phyloP scores from a whole-genome alignment of 805 yeast genomes.

The Nakazawaea anatomiae region DNA sequence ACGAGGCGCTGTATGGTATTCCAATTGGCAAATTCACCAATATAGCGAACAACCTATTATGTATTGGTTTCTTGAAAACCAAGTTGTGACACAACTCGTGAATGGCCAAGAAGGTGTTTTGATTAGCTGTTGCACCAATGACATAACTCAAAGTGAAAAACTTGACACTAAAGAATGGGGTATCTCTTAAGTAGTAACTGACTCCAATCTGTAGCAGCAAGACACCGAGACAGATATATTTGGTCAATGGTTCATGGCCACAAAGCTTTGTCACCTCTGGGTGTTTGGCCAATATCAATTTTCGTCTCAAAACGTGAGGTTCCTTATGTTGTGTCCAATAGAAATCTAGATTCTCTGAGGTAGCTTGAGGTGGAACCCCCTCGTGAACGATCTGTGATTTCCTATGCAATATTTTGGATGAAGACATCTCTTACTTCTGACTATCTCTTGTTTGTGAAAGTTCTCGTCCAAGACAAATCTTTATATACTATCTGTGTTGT shows the following conservation, averaged over 20 bases:
- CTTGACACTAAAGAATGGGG: constrained; percentile 43
- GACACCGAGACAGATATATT: constrained; percentile 63
- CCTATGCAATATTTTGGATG: constrained; percentile 7
- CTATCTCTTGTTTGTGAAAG: no score
- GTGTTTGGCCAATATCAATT: constrained; percentile 63
- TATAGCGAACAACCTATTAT: constrained; percentile 73
- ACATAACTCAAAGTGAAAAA: constrained; percentile 65
- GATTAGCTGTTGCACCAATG: constrained; percentile 82
- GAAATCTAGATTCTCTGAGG: constrained; percentile 38
- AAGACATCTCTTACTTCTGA: neutral
- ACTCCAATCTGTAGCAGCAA: constrained; percentile 60
- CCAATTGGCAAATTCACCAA: constrained; percentile 83
- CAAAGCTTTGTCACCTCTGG: constrained; percentile 77
- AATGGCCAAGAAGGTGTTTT: constrained; percentile 79
- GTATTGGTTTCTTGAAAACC: constrained; percentile 71
- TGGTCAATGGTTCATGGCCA: constrained; percentile 84
- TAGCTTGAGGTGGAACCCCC: constrained; percentile 9
- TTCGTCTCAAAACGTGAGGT: constrained; percentile 74
- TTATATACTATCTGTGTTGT: no score
- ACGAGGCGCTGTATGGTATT: constrained; percentile 81
- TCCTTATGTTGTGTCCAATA: constrained; percentile 82
- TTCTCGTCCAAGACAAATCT: no score
- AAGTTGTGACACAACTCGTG: constrained; percentile 86
- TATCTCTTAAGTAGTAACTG: constrained; percentile 58
- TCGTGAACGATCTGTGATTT: constrained; percentile 4